Evolutionary conservation across 2,329 filamentous ascomycete species (phyloP).

Genomic region (Calonectria montana): DNA sequence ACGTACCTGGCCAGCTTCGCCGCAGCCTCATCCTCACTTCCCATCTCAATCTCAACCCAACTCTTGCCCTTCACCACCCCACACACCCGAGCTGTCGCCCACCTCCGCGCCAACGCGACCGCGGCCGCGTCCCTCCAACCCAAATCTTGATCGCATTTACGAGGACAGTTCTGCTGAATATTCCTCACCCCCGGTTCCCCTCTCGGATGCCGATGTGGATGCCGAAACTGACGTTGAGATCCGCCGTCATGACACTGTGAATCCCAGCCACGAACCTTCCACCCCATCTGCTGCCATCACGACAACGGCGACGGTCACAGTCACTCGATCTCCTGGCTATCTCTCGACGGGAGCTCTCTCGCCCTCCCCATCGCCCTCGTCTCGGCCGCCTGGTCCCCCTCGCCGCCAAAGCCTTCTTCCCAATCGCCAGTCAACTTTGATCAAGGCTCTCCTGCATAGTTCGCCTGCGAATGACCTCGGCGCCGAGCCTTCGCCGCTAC

Average conservation of each 20-base stretch:
- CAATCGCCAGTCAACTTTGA: conserved; percentile 51
- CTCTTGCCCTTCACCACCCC: conserved; percentile 32
- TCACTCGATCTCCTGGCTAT: conserved; percentile 37
- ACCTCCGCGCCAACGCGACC: conserved; percentile 33
- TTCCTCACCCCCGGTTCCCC: conserved; percentile 26
- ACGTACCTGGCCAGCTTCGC: conserved; percentile 26
- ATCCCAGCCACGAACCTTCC: conserved; percentile 40
- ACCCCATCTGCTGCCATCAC: conserved; percentile 27
- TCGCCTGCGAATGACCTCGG: conserved; percentile 36
- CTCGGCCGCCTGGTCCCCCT: conserved; percentile 36
- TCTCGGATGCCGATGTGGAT: conserved; percentile 30
- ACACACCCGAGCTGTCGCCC: conserved; percentile 33
- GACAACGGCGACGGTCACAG: conserved; percentile 55
- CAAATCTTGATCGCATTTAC: conserved; percentile 43
- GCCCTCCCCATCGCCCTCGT: conserved; percentile 30
- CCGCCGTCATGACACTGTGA: conserved; percentile 43
- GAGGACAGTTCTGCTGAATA: conserved; percentile 33
- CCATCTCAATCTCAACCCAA: conserved; percentile 35
- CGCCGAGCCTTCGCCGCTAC: conserved; percentile 32
- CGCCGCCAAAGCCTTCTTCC: conserved; percentile 50
- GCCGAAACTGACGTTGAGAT: conserved; percentile 33
- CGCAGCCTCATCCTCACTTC: conserved; percentile 33
- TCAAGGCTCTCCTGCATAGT: conserved; percentile 46
- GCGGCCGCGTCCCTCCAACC: conserved; percentile 34
- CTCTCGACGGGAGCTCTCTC: conserved; percentile 33